phyloP scores from a whole-genome alignment of 2,329 filamentous ascomycete genomes.

The Colletotrichum siamense region DNA sequence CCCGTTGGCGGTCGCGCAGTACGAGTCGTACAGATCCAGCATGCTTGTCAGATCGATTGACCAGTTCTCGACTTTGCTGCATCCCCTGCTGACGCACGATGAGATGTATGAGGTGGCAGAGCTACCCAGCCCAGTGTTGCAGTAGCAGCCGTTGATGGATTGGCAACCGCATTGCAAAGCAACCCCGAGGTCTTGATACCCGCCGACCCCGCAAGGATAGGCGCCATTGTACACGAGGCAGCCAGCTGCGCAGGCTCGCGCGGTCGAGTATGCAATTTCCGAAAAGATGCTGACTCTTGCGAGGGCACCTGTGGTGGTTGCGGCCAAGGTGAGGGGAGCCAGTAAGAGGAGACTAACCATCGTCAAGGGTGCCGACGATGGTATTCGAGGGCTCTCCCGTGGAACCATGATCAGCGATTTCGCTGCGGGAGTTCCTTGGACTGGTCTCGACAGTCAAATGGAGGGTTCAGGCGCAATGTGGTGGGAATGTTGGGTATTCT shows the following conservation, averaged over 20 bases:
- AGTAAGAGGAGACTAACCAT: not conserved
- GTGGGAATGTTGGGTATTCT: not conserved
- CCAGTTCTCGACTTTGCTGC: constrained; percentile 25
- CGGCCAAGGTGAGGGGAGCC: not conserved
- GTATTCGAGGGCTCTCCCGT: not conserved
- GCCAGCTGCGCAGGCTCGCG: constrained; percentile 27
- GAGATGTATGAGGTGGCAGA: constrained; percentile 29
- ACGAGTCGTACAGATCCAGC: constrained; percentile 26
- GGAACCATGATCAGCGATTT: not conserved
- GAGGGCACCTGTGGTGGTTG: constrained; percentile 11
- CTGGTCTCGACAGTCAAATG: not conserved
- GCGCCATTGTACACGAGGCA: constrained; percentile 28
- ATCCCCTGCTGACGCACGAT: constrained; percentile 26
- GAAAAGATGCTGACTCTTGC: constrained; percentile 13
- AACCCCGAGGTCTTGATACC: constrained; percentile 23
- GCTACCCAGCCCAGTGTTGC: constrained; percentile 24
- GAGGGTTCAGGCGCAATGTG: not conserved
- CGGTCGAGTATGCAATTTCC: constrained; percentile 19
- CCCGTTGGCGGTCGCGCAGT: constrained; percentile 29
- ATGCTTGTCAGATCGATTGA: constrained; percentile 25
- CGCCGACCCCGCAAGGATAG: constrained; percentile 23
- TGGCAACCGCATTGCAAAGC: constrained; percentile 27
- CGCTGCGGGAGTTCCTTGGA: not conserved
- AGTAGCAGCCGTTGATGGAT: constrained; percentile 30
- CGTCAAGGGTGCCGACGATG: not conserved